phyloP scores from a whole-genome alignment of 2,329 filamentous ascomycete species.

The Aureobasidium vineae region DNA sequence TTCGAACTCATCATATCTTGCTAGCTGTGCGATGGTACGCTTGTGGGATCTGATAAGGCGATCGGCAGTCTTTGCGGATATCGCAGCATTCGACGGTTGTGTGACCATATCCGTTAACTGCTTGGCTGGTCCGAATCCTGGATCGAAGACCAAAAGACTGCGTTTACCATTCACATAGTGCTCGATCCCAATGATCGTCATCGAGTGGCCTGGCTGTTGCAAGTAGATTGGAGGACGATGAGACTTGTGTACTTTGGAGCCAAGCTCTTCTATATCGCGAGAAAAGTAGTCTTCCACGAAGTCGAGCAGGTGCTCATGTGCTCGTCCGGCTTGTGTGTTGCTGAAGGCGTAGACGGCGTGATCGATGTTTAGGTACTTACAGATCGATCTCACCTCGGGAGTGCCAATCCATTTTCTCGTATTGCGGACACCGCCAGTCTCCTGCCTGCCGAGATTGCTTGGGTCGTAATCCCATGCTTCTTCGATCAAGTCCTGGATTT shows the following conservation, averaged over 20 bases:
- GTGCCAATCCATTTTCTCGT: slow-evolving; percentile 97
- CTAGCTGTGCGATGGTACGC: neutral
- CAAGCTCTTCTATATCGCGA: slow-evolving; percentile 44
- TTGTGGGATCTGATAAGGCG: neutral
- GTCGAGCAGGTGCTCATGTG: slow-evolving; percentile 56
- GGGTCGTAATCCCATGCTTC: slow-evolving; percentile 82
- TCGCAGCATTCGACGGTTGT: no score
- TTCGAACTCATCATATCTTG: slow-evolving; percentile 5
- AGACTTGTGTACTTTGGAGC: slow-evolving; percentile 64
- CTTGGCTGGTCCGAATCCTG: slow-evolving; percentile 69
- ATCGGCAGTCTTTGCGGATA: neutral
- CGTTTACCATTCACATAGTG: slow-evolving; percentile 60
- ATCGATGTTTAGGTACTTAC: neutral
- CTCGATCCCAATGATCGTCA: slow-evolving; percentile 86
- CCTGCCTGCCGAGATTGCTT: slow-evolving; percentile 67
- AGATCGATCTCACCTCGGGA: slow-evolving; percentile 56
- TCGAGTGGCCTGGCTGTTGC: slow-evolving; percentile 83
- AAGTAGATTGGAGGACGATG: slow-evolving; percentile 79
- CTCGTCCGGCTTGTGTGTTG: slow-evolving; percentile 44
- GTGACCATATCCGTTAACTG: slow-evolving; percentile 53
- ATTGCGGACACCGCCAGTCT: slow-evolving; percentile 79
- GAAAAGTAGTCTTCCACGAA: slow-evolving; percentile 72
- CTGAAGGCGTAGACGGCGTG: neutral
- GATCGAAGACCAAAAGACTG: slow-evolving; percentile 83
- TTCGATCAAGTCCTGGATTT: slow-evolving; percentile 83